A percentile compares a stretch with the other conserved stretches of the same genome.
Evolutionary conservation across 257 asterid genomes (phyloP).

Genomic region (Prunella vulgaris): DNA sequence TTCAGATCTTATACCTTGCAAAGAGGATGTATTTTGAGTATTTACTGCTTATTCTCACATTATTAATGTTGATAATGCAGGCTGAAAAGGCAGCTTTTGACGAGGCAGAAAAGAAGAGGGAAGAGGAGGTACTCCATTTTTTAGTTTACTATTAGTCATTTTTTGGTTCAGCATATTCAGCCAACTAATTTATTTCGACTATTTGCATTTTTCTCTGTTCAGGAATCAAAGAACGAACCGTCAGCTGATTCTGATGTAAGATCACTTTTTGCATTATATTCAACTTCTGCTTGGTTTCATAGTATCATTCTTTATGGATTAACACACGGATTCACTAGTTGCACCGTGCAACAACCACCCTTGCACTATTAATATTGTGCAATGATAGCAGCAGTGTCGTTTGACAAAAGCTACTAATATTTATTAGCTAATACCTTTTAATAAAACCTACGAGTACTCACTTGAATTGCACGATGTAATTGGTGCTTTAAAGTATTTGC

Average conservation of each 20-base stretch:
- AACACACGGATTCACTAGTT: too few species aligned
- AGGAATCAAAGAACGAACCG: slow-evolving; percentile 47
- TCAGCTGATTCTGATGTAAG: slow-evolving; percentile 53
- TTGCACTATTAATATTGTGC: too few species aligned
- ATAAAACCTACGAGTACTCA: too few species aligned
- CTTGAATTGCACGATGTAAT: too few species aligned
- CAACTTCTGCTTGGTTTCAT: background rate
- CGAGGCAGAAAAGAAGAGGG: slow-evolving; percentile 87
- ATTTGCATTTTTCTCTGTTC: background rate
- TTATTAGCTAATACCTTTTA: too few species aligned
- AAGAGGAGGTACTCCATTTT: slow-evolving; percentile 59
- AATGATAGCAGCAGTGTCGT: too few species aligned
- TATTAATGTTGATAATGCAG: slow-evolving; percentile 43
- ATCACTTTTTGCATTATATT: background rate
- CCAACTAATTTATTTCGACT: background rate
- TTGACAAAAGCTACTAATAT: too few species aligned
- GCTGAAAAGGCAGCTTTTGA: slow-evolving; percentile 94
- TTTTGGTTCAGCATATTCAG: background rate
- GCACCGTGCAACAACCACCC: too few species aligned
- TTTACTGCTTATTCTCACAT: background rate
- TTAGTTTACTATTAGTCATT: background rate
- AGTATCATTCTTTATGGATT: slow-evolving; percentile 2
- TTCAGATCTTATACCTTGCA: background rate
- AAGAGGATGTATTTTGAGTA: background rate
- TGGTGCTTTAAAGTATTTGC: too few species aligned